A percentile compares a stretch with the other conserved stretches of the same genome.
phyloP scores from a whole-genome alignment of 768 basidiomycete species.

The Phylloporus sp. region DNA sequence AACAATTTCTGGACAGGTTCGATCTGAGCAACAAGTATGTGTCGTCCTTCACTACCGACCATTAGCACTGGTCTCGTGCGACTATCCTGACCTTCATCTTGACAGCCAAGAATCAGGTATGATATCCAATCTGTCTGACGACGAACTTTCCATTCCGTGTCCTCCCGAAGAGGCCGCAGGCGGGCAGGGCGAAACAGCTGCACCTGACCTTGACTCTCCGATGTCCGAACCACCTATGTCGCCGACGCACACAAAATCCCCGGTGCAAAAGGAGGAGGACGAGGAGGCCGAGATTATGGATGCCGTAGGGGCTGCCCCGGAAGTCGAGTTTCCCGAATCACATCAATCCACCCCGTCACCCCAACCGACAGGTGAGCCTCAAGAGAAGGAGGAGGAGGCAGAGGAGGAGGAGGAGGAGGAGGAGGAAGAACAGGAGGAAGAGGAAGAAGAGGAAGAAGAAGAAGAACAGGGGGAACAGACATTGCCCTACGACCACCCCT shows the following conservation, averaged over 20 bases:
- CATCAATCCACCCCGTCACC: conserved; percentile 15
- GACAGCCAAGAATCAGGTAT: conserved; percentile 39
- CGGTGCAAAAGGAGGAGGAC: conserved; percentile 21
- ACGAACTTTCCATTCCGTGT: conserved; percentile 26
- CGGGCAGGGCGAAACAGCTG: conserved; percentile 7
- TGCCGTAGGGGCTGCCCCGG: conserved; percentile 3
- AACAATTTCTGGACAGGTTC: conserved; percentile 51
- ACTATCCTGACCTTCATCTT: conserved; percentile 6
- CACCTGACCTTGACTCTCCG: conserved; percentile 27
- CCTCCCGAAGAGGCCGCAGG: conserved; percentile 9
- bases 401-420: conserved; percentile 14
- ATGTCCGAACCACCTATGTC: conserved; percentile 33
- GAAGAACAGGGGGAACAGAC: conserved; percentile 11
- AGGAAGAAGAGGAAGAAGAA: conserved; percentile 12
- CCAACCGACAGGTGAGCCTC: conserved; percentile 7
- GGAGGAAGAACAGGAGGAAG: conserved; percentile 8
- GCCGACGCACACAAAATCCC: conserved; percentile 21
- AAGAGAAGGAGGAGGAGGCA: conserved; percentile 12
- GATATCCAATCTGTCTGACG: conserved; percentile 35
- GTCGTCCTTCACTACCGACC: background rate
- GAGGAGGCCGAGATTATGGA: conserved; percentile 23
- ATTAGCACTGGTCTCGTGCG: background rate
- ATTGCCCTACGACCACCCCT: conserved; percentile 1
- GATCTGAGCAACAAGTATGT: conserved; percentile 51
- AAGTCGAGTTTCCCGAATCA: conserved; percentile 13